A percentile compares a stretch with the other conserved stretches of the same genome.
These are phyloP conservation scores for Cardamine resedifolia DNA, from an alignment of 345 rosid species.

Conservation along the genomic window DNA sequence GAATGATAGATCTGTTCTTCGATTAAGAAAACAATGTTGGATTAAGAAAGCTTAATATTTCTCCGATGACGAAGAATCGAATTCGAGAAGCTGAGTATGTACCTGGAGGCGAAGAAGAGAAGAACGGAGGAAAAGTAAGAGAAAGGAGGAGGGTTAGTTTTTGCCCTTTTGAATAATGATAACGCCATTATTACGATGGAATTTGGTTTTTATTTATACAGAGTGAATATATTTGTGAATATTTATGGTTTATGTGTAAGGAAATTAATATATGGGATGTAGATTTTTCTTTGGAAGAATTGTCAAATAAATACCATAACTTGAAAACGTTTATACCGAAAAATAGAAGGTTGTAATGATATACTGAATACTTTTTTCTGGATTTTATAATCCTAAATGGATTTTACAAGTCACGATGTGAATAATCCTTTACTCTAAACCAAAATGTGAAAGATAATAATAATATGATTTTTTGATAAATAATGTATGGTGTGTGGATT, in stretches of 20 bases:
- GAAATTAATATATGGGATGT: constrained; percentile 2
- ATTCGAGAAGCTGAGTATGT: not conserved
- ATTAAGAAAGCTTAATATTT: constrained; percentile 1
- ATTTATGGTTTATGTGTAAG: not conserved
- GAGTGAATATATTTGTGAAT: not conserved
- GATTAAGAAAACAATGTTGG: not conserved
- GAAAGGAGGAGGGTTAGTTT: not conserved
- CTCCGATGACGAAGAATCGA: not conserved
- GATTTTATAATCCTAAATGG: not conserved
- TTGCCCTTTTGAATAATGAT: not conserved
- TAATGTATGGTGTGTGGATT: not conserved
- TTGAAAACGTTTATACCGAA: not conserved
- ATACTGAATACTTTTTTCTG: constrained; percentile 7
- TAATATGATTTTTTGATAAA: not conserved
- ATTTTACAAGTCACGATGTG: not conserved
- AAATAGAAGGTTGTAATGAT: constrained; percentile 8
- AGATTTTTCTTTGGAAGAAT: constrained; percentile 1
- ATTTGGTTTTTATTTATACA: constrained; percentile 28
- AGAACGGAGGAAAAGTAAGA: constrained; percentile 1
- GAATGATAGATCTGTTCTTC: constrained; percentile 22
- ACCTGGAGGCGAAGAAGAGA: constrained; percentile 35
- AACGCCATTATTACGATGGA: constrained; percentile 10
- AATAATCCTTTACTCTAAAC: not conserved
- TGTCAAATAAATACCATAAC: constrained; percentile 22
- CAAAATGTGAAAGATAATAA: not conserved